Evolutionary conservation across 306 rosid species (phyloP).

Genomic region (Malus fusca): DNA sequence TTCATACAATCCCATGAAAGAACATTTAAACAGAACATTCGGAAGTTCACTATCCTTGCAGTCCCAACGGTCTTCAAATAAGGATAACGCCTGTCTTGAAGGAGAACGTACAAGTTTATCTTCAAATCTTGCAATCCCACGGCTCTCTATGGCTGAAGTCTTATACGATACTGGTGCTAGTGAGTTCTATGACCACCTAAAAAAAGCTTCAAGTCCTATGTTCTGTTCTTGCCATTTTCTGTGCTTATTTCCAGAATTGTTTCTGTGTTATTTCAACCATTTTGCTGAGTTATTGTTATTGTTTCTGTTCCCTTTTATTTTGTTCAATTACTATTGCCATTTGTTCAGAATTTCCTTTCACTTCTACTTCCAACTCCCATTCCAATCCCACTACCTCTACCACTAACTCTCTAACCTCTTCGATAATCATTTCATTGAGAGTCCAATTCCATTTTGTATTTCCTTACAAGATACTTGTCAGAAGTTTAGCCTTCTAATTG

Average conservation of each 20-base stretch:
- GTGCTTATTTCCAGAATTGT: slow-evolving; percentile 2
- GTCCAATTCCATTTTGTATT: background rate
- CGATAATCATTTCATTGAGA: too few species aligned
- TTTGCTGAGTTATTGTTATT: background rate
- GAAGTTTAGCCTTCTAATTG: slow-evolving; percentile 25
- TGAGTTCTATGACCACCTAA: slow-evolving; percentile 26
- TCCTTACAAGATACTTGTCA: background rate
- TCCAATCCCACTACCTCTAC: too few species aligned
- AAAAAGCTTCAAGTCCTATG: slow-evolving; percentile 8
- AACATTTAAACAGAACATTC: slow-evolving; percentile 53
- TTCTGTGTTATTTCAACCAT: background rate
- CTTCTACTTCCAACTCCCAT: too few species aligned
- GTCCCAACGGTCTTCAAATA: slow-evolving; percentile 62
- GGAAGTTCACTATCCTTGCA: slow-evolving; percentile 81
- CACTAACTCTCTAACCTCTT: too few species aligned
- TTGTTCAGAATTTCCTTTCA: background rate
- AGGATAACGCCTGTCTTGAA: slow-evolving; percentile 42
- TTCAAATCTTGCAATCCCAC: slow-evolving; percentile 60
- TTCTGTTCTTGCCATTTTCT: background rate
- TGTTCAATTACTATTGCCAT: background rate
- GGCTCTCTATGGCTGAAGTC: slow-evolving; percentile 74
- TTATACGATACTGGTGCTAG: slow-evolving; percentile 54
- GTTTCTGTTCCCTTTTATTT: background rate
- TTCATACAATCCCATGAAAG: slow-evolving; percentile 79
- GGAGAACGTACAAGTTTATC: slow-evolving; percentile 69